Percentiles rank a stretch among this genome's conserved stretches.
Evolutionary conservation across 2,329 filamentous ascomycete genomes (phyloP).

Genomic region (Beauveria sp.): DNA sequence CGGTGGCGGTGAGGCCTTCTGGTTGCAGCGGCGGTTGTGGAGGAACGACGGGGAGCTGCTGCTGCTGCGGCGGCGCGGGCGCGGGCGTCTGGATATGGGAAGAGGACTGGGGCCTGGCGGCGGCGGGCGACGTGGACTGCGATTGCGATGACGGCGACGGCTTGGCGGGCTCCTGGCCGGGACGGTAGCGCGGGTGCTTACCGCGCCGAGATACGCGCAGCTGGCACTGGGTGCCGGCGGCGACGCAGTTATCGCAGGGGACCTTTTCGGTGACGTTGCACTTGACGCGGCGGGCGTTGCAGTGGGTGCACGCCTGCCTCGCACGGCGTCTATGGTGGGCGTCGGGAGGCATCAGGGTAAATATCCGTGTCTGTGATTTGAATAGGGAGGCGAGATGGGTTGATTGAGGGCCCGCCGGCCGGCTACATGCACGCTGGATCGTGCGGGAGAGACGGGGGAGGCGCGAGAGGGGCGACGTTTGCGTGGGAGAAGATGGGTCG

Average conservation of each 20-base stretch:
- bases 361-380: background rate
- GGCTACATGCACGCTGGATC: slow-evolving; percentile 5
- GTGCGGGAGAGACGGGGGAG: background rate
- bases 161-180: background rate
- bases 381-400: background rate
- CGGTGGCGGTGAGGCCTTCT: background rate
- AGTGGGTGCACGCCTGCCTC: slow-evolving; percentile 16
- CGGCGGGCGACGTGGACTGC: background rate
- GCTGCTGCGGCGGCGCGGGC: background rate
- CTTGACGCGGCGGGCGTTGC: slow-evolving; percentile 18
- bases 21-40: background rate
- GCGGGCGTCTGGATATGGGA: background rate
- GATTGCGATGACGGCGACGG: background rate
- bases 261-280: slow-evolving; percentile 18
- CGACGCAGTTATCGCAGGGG: slow-evolving; percentile 17
- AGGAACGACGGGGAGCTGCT: background rate
- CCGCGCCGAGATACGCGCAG: slow-evolving; percentile 18
- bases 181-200: slow-evolving; percentile 16
- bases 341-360: slow-evolving; percentile 2
- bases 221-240: slow-evolving; percentile 14
- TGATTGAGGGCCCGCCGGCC: background rate
- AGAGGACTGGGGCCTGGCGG: background rate
- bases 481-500: background rate
- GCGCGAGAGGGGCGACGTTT: background rate
- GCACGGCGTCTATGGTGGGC: slow-evolving; percentile 14